phyloP scores from a whole-genome alignment of 1,284 basidiomycete genomes.

The Rhizopogon hawkerae region DNA sequence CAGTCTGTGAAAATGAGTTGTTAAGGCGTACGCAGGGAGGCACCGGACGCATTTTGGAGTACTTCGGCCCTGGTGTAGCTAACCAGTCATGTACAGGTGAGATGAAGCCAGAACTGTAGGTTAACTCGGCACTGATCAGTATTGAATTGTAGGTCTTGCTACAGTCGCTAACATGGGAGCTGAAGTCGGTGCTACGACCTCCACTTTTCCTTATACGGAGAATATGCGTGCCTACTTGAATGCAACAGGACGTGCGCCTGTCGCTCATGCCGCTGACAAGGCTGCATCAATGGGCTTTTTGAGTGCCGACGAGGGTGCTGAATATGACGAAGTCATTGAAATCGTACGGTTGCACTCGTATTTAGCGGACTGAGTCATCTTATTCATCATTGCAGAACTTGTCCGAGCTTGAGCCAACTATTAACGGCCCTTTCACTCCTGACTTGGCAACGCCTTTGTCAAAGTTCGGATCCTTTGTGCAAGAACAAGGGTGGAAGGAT shows the following conservation, averaged over 20 bases:
- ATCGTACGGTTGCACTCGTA: constrained; percentile 51
- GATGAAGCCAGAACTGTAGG: constrained; percentile 30
- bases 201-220: constrained; percentile 91
- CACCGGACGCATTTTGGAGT: constrained; percentile 94
- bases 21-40: constrained; percentile 56
- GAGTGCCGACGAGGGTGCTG: constrained; percentile 78
- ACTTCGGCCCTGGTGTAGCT: constrained; percentile 92
- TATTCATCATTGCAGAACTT: constrained; percentile 52
- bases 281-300: constrained; percentile 79
- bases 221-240: constrained; percentile 86
- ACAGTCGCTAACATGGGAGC: constrained; percentile 99
- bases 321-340: constrained; percentile 94
- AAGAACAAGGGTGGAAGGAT: constrained; percentile 86
- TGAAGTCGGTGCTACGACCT: constrained; percentile 97
- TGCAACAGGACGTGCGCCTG: constrained; percentile 85
- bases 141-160: constrained; percentile 55
- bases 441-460: constrained; percentile 96
- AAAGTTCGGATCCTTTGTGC: constrained; percentile 75
- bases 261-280: constrained; percentile 80
- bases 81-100: constrained; percentile 88
- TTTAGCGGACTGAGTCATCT: not conserved
- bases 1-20: not conserved
- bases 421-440: constrained; percentile 98
- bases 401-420: constrained; percentile 86
- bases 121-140: not conserved